These are phyloP conservation scores for Ambrosia trifida DNA, from an alignment of 129 eudicot species.

Conservation along the genomic window DNA sequence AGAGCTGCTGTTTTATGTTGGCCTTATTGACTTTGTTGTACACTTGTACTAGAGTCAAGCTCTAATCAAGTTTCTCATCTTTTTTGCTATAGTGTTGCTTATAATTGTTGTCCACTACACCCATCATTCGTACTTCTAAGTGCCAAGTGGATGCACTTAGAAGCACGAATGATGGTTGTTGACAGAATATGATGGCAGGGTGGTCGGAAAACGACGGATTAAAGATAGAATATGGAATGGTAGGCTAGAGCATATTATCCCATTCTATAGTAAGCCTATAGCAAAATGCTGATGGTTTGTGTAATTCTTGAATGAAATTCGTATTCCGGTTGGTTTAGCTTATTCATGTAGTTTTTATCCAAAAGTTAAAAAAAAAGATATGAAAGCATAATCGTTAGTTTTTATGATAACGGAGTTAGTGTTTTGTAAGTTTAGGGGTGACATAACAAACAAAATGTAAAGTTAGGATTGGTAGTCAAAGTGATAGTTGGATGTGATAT, in stretches of 20 bases:
- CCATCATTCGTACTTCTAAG: background rate
- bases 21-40: conserved; percentile 33
- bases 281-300: no score
- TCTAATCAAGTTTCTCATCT: background rate
- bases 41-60: conserved; percentile 5
- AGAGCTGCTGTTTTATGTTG: conserved; percentile 34
- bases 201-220: background rate
- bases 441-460: no score
- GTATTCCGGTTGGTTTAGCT: no score
- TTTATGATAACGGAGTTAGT: no score
- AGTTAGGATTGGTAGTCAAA: no score
- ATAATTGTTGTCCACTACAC: background rate
- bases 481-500: no score
- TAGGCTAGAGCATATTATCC: background rate
- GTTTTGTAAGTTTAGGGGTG: no score
- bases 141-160: background rate
- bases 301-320: no score
- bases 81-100: conserved; percentile 18
- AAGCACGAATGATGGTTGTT: background rate
- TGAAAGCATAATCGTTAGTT: no score
- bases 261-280: no score
- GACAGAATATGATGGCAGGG: background rate
- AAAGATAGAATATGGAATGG: conserved; percentile 3
- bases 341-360: no score
- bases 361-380: no score